A percentile compares a stretch with the other conserved stretches of the same genome.
phyloP scores from a whole-genome alignment of 768 basidiomycete species.

The Mycena galericulata region DNA sequence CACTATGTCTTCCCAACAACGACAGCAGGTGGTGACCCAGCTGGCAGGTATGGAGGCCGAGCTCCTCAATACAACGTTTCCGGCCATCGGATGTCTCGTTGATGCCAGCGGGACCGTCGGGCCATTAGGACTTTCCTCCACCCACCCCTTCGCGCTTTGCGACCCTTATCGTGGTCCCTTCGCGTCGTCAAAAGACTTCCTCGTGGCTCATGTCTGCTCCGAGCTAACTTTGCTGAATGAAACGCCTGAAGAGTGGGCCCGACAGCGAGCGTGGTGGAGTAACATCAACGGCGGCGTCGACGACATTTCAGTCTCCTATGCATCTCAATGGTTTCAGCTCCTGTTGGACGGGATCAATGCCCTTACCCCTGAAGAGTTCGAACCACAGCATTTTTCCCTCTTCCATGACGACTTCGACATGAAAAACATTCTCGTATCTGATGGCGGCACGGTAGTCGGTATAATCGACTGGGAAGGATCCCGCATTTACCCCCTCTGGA shows the following conservation, averaged over 20 bases:
- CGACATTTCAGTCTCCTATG: neutral
- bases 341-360: neutral
- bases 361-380: neutral
- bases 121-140: neutral
- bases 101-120: neutral
- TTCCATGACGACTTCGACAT: constrained; percentile 6
- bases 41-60: neutral
- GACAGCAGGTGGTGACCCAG: neutral
- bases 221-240: neutral
- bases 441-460: neutral
- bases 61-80: constrained; percentile 1
- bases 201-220: neutral
- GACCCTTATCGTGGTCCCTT: constrained; percentile 5
- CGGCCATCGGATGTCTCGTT: neutral
- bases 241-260: neutral
- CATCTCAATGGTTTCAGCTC: neutral
- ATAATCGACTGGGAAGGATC: constrained; percentile 24
- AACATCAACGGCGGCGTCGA: constrained; percentile 5
- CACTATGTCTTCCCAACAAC: neutral
- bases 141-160: neutral
- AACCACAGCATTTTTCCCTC: neutral
- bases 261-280: neutral
- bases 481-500: constrained; percentile 2
- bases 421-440: constrained; percentile 7
- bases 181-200: neutral